Evolutionary conservation across 2,329 filamentous ascomycete genomes (phyloP).

Genomic region (Botryotinia calthae): DNA sequence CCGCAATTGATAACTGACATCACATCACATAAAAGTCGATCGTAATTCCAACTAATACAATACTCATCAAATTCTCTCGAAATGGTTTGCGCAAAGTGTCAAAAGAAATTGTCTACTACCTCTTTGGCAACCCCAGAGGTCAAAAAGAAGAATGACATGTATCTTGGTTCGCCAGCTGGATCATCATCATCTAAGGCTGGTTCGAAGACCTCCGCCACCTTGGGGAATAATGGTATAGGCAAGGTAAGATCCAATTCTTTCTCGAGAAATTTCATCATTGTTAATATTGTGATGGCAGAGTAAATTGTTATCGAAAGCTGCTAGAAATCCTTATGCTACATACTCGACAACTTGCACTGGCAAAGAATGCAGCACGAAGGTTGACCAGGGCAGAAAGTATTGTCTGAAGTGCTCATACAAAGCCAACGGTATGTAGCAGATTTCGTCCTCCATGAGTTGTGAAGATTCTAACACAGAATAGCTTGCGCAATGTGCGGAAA

Average conservation of each 20-base stretch:
- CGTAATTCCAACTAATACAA: conserved; percentile 14
- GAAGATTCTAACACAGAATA: conserved; percentile 34
- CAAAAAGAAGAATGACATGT: conserved; percentile 66
- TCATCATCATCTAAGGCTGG: conserved; percentile 41
- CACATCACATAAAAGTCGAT: conserved; percentile 22
- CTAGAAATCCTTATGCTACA: conserved; percentile 64
- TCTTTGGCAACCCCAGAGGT: conserved; percentile 62
- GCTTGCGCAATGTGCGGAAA: conserved; percentile 65
- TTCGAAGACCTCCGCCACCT: conserved; percentile 50
- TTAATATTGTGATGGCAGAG: conserved; percentile 44
- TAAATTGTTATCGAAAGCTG: conserved; percentile 62
- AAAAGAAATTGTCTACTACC: conserved; percentile 58
- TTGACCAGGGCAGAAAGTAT: conserved; percentile 58
- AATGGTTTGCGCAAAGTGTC: conserved; percentile 65
- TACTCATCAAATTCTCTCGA: conserved; percentile 24
- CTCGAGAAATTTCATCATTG: background rate
- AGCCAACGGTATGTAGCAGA: conserved; percentile 50
- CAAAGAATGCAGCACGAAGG: conserved; percentile 60
- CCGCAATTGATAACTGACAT: conserved; percentile 17
- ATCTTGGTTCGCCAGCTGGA: conserved; percentile 59
- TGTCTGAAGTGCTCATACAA: conserved; percentile 64
- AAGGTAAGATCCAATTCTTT: conserved; percentile 46
- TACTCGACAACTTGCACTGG: conserved; percentile 56
- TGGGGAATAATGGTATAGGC: conserved; percentile 56
- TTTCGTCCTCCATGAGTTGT: too few relatives aligned